phyloP scores from a whole-genome alignment of 2,329 filamentous ascomycete species.

The Clonostachys rosea region DNA sequence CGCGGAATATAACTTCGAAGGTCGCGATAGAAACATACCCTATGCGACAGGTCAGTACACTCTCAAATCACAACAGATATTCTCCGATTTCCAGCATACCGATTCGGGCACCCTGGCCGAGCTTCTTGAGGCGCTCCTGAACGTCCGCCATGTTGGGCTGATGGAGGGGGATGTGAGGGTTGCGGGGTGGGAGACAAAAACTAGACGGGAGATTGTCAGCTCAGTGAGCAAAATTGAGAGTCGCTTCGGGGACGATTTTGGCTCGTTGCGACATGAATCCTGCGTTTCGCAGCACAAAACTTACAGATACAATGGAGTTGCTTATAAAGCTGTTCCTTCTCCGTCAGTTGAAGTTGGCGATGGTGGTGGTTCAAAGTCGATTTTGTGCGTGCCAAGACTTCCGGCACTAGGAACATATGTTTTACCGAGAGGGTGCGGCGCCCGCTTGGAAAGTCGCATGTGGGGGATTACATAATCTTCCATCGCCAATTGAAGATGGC shows the following conservation, averaged over 20 bases:
- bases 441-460: neutral
- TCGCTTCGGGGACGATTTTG: neutral
- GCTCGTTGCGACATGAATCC: no score
- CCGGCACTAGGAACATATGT: slow-evolving; percentile 32
- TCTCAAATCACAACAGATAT: slow-evolving; percentile 6
- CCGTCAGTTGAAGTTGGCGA: slow-evolving; percentile 18
- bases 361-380: slow-evolving; percentile 28
- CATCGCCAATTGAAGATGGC: no score
- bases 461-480: no score
- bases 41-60: slow-evolving; percentile 6
- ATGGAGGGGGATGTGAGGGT: slow-evolving; percentile 19
- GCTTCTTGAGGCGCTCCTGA: slow-evolving; percentile 57
- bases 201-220: slow-evolving; percentile 1
- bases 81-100: slow-evolving; percentile 47
- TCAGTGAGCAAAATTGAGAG: neutral
- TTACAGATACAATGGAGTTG: slow-evolving; percentile 23
- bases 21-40: slow-evolving; percentile 25
- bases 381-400: slow-evolving; percentile 43
- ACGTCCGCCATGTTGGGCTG: slow-evolving; percentile 45
- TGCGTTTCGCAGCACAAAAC: no score
- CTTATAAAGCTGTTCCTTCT: slow-evolving; percentile 27
- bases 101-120: slow-evolving; percentile 51
- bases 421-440: slow-evolving; percentile 16
- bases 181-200: slow-evolving; percentile 6
- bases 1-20: slow-evolving; percentile 3